Base-by-base conservation (phyloP, 1,139 yeast species). In the Pichia sp. region DNA sequence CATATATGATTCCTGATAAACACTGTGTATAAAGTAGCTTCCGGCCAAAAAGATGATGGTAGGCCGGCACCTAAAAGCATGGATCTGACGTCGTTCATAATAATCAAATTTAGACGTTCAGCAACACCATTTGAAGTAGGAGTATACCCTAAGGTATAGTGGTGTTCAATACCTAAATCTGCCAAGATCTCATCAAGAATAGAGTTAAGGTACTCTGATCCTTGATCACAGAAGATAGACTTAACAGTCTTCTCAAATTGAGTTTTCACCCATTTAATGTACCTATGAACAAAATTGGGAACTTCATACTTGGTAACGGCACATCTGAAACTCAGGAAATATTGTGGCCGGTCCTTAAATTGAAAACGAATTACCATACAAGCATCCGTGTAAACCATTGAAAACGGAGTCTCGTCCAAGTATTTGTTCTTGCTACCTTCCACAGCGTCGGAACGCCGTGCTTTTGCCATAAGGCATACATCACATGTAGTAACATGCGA, bases 111-210 rank as follows among this genome's bases (percentile, higher is more conserved):
- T 9, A 41, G 31, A 23, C 44, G 11, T 33, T 36, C 37, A 37
- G 44, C 40, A n/a, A 33, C 37, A 35, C 29, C 43, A 16, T 40
- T 40, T 40, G 43, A 40, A 9, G 33, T n/a, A 3, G 43, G 43
- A 11, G 43, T 40, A 35, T 40, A 40, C 26, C 36, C 29, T 23
- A 38, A 40, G 4, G 38, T 40, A 23, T 16, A 29, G 23, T 27
- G 38, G 23, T 37, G 28, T 27, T 39, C 28, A 16, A 39, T 39
- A 33, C 41, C 37, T 5, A 5, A 5, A 5, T 36, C 23, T 9
- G 31, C n/a, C 28, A 23, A 10, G 23, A 38, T 31, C 32, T 8
- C 27, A 8, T 10, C 8, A 5, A 31, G 16, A 26, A 8, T 6
- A 23, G 2, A 16, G n/a, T 29, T 38, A 26, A 38, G n/a, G 7